Conservation (phyloP, 2,329 filamentous ascomycete species). For the Zymoseptoria brevis region DNA sequence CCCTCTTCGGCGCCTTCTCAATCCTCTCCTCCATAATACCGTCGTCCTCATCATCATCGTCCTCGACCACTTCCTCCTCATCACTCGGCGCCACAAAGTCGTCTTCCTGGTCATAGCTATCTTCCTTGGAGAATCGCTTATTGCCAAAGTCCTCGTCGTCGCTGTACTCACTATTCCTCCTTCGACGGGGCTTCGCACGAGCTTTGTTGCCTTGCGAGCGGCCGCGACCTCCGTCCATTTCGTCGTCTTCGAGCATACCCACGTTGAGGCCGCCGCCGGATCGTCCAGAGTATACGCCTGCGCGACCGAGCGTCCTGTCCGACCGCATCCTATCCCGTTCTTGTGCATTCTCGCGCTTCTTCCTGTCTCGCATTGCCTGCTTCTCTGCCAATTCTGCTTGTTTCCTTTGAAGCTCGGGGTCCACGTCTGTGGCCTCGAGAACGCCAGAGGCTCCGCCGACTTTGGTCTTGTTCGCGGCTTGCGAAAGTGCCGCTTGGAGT, state of each 20-base stretch:
- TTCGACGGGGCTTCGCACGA: constrained; percentile 31
- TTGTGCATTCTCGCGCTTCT: constrained; percentile 59
- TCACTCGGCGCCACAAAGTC: constrained; percentile 71
- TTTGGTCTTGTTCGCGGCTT: constrained; percentile 50
- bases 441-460: constrained; percentile 47
- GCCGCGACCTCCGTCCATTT: constrained; percentile 28
- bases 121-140: constrained; percentile 53
- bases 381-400: constrained; percentile 67
- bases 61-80: constrained; percentile 57
- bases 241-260: constrained; percentile 61
- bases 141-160: constrained; percentile 73
- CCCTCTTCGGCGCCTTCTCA: constrained; percentile 34
- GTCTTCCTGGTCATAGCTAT: constrained; percentile 73
- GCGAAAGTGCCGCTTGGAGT: constrained; percentile 59
- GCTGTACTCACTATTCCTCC: constrained; percentile 44
- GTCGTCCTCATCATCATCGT: constrained; percentile 46
- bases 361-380: constrained; percentile 53
- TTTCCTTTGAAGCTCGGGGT: constrained; percentile 67
- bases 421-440: constrained; percentile 62
- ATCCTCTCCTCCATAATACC: constrained; percentile 33
- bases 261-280: constrained; percentile 51
- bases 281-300: constrained; percentile 40
- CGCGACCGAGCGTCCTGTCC: constrained; percentile 42
- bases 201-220: constrained; percentile 18
- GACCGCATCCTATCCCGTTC: constrained; percentile 54